Base-by-base conservation (phyloP, 2,329 filamentous ascomycete species). In the Aciculosporium take region DNA sequence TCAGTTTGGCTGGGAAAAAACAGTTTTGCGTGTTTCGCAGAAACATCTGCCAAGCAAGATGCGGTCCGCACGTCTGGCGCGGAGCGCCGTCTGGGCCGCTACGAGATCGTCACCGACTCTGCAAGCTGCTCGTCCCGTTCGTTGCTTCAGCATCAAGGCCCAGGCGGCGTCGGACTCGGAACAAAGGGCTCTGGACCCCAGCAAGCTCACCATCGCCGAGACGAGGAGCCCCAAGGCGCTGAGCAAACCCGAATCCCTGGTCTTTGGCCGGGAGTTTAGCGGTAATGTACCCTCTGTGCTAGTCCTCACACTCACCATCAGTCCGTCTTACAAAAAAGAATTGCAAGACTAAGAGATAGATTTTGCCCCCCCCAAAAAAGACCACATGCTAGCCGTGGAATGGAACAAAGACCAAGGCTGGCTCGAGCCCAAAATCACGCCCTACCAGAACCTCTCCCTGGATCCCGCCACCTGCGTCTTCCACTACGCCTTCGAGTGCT, bases 401-500 rank as follows among this genome's bases (percentile, higher is more conserved):
- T 98, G 91, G 91, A 89, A 83, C 42, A 76, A 86, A 45, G 68
- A 74, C 37, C 70, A 84, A 50, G 91, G 88, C 60, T 95, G 91
- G 91, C 66, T 81, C 32, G 65, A 79, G 12, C 85, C 89, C 44
- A 72, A 76, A 49, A 96, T 98, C 58, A 79, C 76, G 15, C 91
- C 91, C 17, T 96, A 96, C 71, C 87, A 95, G 65, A 95, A 95
- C 66, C 84, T 98, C 53, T 89, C 84, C 35, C 81, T 98, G 54
- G 91, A 96, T 62, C 91, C 91, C 21, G 86, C 91, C 33, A 91
- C 86, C 27, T 96, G 88, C 66, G 91, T 96, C 48, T 89, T 98
- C 67, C 91, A 98, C 74, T 98, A 98, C 65, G 91, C 86, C 37
- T 96, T 96, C 58, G 85, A 93, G 64, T 91, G 84, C 62, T 98